phyloP scores from a whole-genome alignment of 139 green algal species.

The Coccomyxa sp. region DNA sequence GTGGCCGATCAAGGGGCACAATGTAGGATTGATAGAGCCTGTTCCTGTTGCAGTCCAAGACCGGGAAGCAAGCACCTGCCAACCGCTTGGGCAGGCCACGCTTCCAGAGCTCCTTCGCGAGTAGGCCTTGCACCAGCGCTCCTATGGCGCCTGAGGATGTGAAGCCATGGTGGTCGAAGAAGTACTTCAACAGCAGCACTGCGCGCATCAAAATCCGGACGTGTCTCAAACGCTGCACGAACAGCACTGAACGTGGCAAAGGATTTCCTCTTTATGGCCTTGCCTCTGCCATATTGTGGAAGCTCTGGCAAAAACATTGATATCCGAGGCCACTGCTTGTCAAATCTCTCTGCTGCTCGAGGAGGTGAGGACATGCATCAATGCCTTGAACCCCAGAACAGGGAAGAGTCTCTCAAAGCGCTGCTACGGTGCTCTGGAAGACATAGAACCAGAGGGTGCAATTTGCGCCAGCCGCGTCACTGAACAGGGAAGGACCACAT shows the following conservation, averaged over 20 bases:
- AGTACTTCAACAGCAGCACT: slow-evolving; percentile 66
- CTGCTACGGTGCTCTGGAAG: too few relatives aligned
- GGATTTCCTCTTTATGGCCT: background rate
- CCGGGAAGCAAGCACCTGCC: background rate
- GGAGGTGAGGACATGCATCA: too few relatives aligned
- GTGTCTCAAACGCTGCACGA: background rate
- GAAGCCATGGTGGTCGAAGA: slow-evolving; percentile 64
- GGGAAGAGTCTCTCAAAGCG: too few relatives aligned
- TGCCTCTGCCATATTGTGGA: too few relatives aligned
- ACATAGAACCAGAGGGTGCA: background rate
- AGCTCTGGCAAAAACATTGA: too few relatives aligned
- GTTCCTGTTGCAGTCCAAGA: background rate
- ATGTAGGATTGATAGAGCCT: too few relatives aligned
- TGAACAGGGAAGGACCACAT: background rate
- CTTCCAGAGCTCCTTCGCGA: slow-evolving; percentile 35
- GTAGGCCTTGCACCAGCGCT: slow-evolving; percentile 53
- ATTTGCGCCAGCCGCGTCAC: background rate
- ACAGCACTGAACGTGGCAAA: background rate
- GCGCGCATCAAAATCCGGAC: background rate
- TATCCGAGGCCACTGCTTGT: too few relatives aligned
- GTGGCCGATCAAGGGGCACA: too few relatives aligned
- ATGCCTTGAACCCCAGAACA: too few relatives aligned
- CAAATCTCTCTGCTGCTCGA: too few relatives aligned
- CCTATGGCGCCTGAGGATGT: slow-evolving; percentile 66
- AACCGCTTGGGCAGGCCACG: slow-evolving; percentile 4